Evolutionary conservation across 306 rosid species (phyloP), one percentile per base, ranked within the genome.

Genomic region (Fragaria iinumae): DNA sequence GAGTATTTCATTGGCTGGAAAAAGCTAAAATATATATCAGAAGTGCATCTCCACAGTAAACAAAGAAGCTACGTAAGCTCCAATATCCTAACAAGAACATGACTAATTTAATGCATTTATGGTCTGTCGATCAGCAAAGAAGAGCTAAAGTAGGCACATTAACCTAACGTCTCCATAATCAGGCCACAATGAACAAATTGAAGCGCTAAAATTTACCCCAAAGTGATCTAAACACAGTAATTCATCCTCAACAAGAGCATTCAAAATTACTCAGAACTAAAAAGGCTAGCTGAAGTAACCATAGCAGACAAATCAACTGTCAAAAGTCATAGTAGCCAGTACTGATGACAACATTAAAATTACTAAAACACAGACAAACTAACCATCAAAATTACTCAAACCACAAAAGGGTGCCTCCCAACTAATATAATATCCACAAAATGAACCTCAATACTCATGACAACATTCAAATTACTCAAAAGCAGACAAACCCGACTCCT

Each of bases 171-270:
- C 27, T 44, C 65, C 71, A 13, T 41, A 50, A 73, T 25, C 68
- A 69, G 34, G 75, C 49, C 21, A 74, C 47, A 75, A 52, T 6
- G 45, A 41, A 49, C 5, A 5, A 60, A 53, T 3, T 21, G 21
- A 53, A 36, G 69, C 68, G 32, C 60, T 48, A n/a, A 23, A 66
- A 32, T 38, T 67, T 71, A 78, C 90, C 97, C 88, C 93, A 96
- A 4, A 92, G 93, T 14, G 11, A 62, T 0, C 38, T 25, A 60
- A 12, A 29, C 67, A 62, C 41, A 13, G 0, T 29, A 5, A 12
- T 62, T 62, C 39, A 29, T 29, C 67, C 41, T 62, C 67, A 62
- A 64, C 45, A 16, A 64, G 3, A 34, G 13, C 69, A 16, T 86
- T 90, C 92, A 80, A 91, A 76, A 53, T 20, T 3, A 73, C 13